Evolutionary conservation across 1,139 yeast genomes (phyloP), one percentile per base, ranked within the genome.

Genomic region (Yamadazyma atlantica): DNA sequence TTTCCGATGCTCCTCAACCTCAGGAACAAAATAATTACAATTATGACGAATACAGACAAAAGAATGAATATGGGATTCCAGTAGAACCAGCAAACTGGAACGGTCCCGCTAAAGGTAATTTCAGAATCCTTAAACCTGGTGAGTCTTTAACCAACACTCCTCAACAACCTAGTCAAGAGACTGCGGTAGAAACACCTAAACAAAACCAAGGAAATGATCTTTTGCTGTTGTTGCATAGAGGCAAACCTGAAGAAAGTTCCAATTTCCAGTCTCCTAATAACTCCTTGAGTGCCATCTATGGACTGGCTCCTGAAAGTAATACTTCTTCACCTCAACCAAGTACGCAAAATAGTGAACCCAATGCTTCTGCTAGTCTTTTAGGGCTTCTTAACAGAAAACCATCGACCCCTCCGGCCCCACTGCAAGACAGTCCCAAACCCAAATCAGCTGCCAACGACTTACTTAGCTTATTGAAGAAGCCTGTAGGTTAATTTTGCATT

Each of bases 81-180:
- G 18, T 17, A 7, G n/a, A 15, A 28, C 19, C 13, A 13, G 8
- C 27, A 12, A 9, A 11, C n/a, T 5, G 21, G 19, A 28, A 28
- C 16, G 51, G 41, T 3, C 50, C 48, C n/a, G 29, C 47, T 3
- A 57, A 50, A 41, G 50, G 51, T 15, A 53, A 46, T 29, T 47
- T 62, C 22, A 53, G 60, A 38, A 48, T 64, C 19, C 51, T 62
- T 29, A 62, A 57, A 35, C 64, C 64, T 8, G 68, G 68, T 3
- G 62, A 64, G 41, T 42, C 55, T 9, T 49, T 62, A 29, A 41
- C 43, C 13, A 43, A 27, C 4, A 22, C 22, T 9, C 9, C 34
- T 13, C 34, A 32, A 9, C 32, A 25, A n/a, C 10, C 30, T 3
- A 28, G n/a, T 4, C 30, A 19, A 12, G 29, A 26, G 21, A 22